Evolutionary conservation across 306 rosid species (phyloP), one percentile per base, ranked within the genome.

Genomic region (Myrica gale): DNA sequence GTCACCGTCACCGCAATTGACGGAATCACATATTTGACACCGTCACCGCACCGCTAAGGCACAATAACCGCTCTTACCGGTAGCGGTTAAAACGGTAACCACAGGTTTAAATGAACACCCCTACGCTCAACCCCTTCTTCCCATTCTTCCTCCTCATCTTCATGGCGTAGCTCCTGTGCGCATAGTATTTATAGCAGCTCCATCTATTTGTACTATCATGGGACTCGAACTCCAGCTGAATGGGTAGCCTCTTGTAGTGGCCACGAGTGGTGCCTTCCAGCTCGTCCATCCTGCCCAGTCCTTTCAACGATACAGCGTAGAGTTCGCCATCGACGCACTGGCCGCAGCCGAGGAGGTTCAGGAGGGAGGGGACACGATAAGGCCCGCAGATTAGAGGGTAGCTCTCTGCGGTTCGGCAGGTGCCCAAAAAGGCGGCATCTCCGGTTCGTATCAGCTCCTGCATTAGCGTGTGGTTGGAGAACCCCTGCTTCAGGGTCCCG

Each of bases 371-470:
- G n/a, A 91, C 96, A 3, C 84, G 75, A 82, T 87, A 88, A 37
- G 97, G 91, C 17, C 98, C 98, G 42, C 93, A 91, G 3, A 91
- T 92, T 46, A 88, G 94, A 0, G 97, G 97, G 68, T 79, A 87
- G 0, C 53, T 72, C 48, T 19, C 78, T 7, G 76, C 39, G 54
- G 94, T 89, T 7, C 83, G 81, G 85, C 62, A 86, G 74, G 21
- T 78, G 70, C 93, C 83, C 73, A 84, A 7, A 84, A 91, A 89
- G 12, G 85, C 73, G 3, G 96, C 90, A 81, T 93, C 96, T 47
- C 91, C 92, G 21, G 85, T 46, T 48, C 71, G 82, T 16, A 85
- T 87, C 26, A 91, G 92, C 43, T 91, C 93, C 61, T 89, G 90
- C 69, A 87, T 87, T 7, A 93, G 84, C 0, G 71, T 23, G 79